These are phyloP conservation scores for Hypericum perforatum DNA, from an alignment of 345 rosid genomes.

Conservation along the genomic window DNA sequence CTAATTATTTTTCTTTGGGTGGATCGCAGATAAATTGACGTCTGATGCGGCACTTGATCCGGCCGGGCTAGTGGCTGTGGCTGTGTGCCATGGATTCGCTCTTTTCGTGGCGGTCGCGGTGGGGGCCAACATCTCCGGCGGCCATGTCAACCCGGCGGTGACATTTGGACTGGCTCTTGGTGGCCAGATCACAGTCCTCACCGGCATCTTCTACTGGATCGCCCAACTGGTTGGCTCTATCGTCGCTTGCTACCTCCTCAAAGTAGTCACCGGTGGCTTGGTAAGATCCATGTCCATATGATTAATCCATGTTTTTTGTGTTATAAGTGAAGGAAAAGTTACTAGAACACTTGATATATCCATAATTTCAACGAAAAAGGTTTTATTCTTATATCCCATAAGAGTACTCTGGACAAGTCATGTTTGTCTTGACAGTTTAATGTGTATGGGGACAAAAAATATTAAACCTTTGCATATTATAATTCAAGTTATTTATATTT, in stretches of 20 bases:
- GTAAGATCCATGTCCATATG: constrained; percentile 26
- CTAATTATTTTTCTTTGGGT: not conserved
- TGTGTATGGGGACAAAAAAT: too few relatives aligned
- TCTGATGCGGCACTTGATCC: constrained; percentile 77
- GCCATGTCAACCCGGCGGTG: constrained; percentile 95
- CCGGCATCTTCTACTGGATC: constrained; percentile 82
- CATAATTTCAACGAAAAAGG: not conserved
- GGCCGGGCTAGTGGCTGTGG: constrained; percentile 71
- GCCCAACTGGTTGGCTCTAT: constrained; percentile 90
- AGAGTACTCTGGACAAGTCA: too few relatives aligned
- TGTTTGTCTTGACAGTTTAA: too few relatives aligned
- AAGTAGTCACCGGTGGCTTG: constrained; percentile 73
- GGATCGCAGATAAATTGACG: constrained; percentile 55
- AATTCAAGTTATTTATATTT: too few relatives aligned
- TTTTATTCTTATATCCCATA: too few relatives aligned
- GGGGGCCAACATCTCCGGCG: constrained; percentile 90
- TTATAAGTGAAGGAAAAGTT: too few relatives aligned
- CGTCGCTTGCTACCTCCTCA: constrained; percentile 73
- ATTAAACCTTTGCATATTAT: too few relatives aligned
- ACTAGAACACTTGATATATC: too few relatives aligned
- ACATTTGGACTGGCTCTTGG: constrained; percentile 88
- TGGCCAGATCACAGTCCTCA: constrained; percentile 83
- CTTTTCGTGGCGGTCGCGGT: constrained; percentile 84
- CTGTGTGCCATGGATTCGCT: constrained; percentile 81
- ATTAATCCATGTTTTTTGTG: too few relatives aligned